Percentiles rank a stretch among this genome's conserved stretches.
Evolutionary conservation across 768 basidiomycete genomes (phyloP).

Genomic region (Agaricus subrufescens): DNA sequence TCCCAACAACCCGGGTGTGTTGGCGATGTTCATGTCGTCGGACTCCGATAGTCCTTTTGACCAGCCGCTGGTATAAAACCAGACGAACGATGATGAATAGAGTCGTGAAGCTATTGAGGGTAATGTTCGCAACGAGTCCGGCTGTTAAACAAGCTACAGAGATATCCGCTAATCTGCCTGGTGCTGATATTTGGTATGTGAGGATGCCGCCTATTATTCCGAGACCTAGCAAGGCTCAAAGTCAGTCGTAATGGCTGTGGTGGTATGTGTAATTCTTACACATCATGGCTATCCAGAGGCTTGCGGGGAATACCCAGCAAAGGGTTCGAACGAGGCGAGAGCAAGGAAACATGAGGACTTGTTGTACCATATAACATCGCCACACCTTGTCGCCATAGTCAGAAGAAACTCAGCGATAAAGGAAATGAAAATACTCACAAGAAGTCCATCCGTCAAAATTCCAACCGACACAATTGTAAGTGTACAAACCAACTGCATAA

Average conservation of each 20-base stretch:
- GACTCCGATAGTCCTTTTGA: background rate
- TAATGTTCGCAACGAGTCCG: background rate
- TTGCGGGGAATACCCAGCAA: conserved; percentile 1
- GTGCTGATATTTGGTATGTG: background rate
- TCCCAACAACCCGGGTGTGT: background rate
- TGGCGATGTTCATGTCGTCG: background rate
- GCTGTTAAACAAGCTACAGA: background rate
- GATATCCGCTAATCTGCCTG: background rate
- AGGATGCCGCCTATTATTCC: background rate
- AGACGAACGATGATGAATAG: conserved; percentile 1
- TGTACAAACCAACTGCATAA: background rate
- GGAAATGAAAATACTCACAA: background rate
- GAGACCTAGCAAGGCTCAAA: background rate
- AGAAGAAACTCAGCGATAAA: background rate
- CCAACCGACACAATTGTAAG: background rate
- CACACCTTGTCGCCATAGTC: background rate
- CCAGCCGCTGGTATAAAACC: background rate
- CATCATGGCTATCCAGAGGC: conserved; percentile 1
- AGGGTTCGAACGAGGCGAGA: background rate
- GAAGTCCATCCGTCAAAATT: background rate
- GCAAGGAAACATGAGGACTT: background rate
- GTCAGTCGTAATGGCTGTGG: background rate
- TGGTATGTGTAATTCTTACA: background rate
- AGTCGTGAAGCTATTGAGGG: background rate
- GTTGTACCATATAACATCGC: conserved; percentile 7